Percentiles rank a stretch among this genome's conserved stretches.
Conservation (phyloP, 2,329 filamentous ascomycete genomes). For the Scopulariopsis brevicaulis region DNA sequence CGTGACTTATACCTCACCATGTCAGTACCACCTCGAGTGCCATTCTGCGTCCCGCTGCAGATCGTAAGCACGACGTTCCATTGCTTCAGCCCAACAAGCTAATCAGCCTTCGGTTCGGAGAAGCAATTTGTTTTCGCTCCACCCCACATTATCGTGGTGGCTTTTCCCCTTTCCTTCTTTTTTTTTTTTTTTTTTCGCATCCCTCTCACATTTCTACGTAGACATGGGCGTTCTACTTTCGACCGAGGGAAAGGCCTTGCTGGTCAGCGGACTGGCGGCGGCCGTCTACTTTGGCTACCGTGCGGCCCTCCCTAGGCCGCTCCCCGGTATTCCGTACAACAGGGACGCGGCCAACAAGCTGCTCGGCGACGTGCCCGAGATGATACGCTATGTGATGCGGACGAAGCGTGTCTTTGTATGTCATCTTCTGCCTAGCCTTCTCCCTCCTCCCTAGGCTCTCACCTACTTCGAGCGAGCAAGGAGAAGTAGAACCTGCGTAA, state of each 20-base stretch:
- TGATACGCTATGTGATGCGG: background rate
- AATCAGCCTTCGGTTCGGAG: background rate
- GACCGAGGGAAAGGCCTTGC: background rate
- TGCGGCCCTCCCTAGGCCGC: constrained; percentile 23
- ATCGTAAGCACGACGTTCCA: background rate
- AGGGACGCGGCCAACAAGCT: constrained; percentile 18
- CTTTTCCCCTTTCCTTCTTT: background rate
- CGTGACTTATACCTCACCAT: background rate
- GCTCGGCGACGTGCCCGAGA: constrained; percentile 22
- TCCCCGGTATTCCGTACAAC: constrained; percentile 34
- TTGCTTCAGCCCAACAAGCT: background rate
- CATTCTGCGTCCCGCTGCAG: background rate
- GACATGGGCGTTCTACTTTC: background rate
- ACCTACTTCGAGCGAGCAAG: background rate
- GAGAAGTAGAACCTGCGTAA: background rate
- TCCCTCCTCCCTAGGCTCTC: constrained; percentile 5
- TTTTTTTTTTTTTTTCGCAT: background rate
- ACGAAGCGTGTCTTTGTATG: background rate
- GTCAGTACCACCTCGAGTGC: background rate
- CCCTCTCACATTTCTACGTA: background rate
- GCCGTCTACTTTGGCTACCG: constrained; percentile 20
- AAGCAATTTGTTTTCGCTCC: background rate
- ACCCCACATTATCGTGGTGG: background rate
- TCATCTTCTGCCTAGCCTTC: constrained; percentile 7
- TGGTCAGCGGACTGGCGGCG: background rate